Conservation (phyloP, 352 stramenopile genomes). For the Phytopythium montanum region DNA sequence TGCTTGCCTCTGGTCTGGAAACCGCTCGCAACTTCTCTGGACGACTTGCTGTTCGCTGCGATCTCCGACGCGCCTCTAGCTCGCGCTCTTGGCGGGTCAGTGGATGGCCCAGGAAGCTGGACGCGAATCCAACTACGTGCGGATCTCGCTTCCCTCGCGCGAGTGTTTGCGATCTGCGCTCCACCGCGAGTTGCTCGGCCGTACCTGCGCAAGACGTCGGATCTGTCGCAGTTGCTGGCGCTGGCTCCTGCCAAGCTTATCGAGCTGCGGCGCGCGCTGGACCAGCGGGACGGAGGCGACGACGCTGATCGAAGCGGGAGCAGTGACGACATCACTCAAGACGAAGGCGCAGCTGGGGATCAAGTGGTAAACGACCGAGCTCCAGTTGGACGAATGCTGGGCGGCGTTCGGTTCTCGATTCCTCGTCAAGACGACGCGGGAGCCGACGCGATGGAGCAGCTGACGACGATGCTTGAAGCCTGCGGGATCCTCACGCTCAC, state of each 20-base stretch:
- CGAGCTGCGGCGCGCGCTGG: conserved; percentile 45
- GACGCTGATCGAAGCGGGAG: not conserved
- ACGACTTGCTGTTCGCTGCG: conserved; percentile 32
- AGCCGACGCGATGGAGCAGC: conserved; percentile 36
- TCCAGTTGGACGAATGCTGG: not conserved
- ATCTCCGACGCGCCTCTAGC: conserved; percentile 5
- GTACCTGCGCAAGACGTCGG: conserved; percentile 43
- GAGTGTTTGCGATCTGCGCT: conserved; percentile 31
- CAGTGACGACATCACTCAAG: conserved; percentile 3
- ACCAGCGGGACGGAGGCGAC: conserved; percentile 16
- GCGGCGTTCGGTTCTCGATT: not conserved
- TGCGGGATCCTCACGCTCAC: conserved; percentile 48
- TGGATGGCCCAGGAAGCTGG: not conserved
- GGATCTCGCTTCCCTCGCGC: conserved; percentile 32
- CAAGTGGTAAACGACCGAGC: not conserved
- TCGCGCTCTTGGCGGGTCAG: conserved; percentile 10
- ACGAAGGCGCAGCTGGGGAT: not conserved
- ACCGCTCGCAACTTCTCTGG: conserved; percentile 27
- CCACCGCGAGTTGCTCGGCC: conserved; percentile 23
- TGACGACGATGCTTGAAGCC: conserved; percentile 70
- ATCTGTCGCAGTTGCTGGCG: conserved; percentile 40
- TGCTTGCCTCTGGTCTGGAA: conserved; percentile 30
- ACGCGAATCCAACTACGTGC: conserved; percentile 33
- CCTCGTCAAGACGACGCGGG: not conserved
- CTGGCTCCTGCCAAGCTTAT: conserved; percentile 31